These are phyloP conservation scores for Lachnellula subtilissima DNA, from an alignment of 2,329 filamentous ascomycete species.

Conservation along the genomic window DNA sequence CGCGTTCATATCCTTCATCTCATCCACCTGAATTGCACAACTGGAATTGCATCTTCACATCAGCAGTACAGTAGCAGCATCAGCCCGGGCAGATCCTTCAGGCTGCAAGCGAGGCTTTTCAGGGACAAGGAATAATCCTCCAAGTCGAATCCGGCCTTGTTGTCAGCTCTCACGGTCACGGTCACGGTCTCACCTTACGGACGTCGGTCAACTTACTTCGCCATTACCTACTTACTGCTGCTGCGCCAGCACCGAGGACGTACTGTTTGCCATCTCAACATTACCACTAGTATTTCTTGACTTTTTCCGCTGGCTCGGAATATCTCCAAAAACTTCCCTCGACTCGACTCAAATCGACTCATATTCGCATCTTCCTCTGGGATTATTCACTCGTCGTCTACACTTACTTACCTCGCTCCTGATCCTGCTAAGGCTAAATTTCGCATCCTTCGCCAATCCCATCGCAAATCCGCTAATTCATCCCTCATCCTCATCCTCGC, in stretches of 20 bases:
- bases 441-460: neutral
- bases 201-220: conserved; percentile 10
- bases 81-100: conserved; percentile 16
- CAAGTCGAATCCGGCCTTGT: neutral
- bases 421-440: neutral
- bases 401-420: neutral
- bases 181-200: neutral
- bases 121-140: conserved; percentile 4
- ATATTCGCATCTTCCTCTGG: conserved; percentile 1
- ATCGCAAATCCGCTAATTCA: neutral
- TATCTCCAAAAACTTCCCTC: neutral
- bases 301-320: conserved; percentile 9
- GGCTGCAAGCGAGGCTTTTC: conserved; percentile 17
- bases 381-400: neutral
- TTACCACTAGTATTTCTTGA: too few species aligned
- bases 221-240: conserved; percentile 3
- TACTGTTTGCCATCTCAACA: neutral
- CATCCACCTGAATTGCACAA: neutral
- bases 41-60: neutral
- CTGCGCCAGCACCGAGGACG: conserved; percentile 6
- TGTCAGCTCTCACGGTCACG: conserved; percentile 2
- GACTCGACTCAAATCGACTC: too few species aligned
- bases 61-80: conserved; percentile 1
- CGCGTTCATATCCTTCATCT: neutral
- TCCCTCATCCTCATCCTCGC: neutral